phyloP scores from a whole-genome alignment of 345 rosid species.

The Hypericum perforatum region DNA sequence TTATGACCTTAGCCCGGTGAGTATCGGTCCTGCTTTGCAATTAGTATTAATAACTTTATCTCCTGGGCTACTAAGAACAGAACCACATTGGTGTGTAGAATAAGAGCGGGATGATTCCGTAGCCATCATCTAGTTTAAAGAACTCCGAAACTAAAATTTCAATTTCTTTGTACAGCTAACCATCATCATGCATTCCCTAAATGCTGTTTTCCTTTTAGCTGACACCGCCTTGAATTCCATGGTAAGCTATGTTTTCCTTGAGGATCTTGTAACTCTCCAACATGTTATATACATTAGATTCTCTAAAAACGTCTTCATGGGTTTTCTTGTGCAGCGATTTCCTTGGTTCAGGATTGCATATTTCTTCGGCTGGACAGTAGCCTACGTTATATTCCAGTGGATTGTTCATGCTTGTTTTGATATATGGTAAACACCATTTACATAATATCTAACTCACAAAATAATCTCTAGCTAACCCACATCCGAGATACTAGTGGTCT shows the following conservation, averaged over 20 bases:
- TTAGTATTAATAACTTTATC: no score
- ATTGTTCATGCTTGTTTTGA: constrained; percentile 54
- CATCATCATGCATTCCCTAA: constrained; percentile 74
- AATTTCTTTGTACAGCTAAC: constrained; percentile 41
- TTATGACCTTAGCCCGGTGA: constrained; percentile 50
- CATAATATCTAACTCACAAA: no score
- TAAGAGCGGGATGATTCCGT: no score
- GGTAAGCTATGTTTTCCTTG: constrained; percentile 30
- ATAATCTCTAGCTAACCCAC: no score
- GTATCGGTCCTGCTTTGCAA: no score
- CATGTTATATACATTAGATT: not conserved
- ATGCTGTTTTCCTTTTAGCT: constrained; percentile 62
- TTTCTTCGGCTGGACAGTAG: constrained; percentile 75
- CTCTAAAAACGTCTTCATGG: not conserved
- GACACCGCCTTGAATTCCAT: constrained; percentile 74
- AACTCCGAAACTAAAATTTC: no score
- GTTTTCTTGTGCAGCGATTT: constrained; percentile 45
- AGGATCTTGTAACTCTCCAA: not conserved
- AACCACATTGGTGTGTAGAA: no score
- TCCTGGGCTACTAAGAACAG: no score
- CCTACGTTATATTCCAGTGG: constrained; percentile 85
- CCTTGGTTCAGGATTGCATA: constrained; percentile 86
- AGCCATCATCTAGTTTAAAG: no score
- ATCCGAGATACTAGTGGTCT: no score
- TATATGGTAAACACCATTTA: constrained; percentile 42